Evolutionary conservation across 75 land plant species (phyloP).

Genomic region (Selaginella tamariscina): DNA sequence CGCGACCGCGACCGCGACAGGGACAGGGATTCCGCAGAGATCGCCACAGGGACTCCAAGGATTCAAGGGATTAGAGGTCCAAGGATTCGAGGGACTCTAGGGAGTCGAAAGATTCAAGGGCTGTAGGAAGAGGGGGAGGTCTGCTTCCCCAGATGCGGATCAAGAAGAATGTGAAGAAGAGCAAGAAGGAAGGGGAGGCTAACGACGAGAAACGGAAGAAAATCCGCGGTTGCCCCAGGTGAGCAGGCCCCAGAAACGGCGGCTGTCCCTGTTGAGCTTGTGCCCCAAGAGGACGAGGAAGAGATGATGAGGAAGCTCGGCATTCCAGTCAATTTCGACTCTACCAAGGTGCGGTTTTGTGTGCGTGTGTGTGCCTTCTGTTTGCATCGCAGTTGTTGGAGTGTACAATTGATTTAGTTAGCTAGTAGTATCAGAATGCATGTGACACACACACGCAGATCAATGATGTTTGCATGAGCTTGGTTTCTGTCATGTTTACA

Average conservation of each 20-base stretch:
- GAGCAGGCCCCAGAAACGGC: background rate
- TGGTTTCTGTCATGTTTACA: background rate
- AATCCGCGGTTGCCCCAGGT: constrained; percentile 31
- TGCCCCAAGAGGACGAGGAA: constrained; percentile 30
- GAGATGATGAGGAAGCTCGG: constrained; percentile 92
- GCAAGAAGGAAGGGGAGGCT: constrained; percentile 26
- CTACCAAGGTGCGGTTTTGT: constrained; percentile 48
- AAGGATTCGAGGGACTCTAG: constrained; percentile 25
- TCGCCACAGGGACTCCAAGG: constrained; percentile 14
- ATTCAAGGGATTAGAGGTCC: constrained; percentile 16
- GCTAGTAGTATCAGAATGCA: no score
- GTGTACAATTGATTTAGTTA: no score
- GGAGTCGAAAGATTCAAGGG: constrained; percentile 36
- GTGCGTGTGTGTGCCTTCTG: no score
- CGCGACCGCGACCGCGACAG: constrained; percentile 38
- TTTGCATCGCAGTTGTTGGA: no score
- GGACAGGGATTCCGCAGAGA: constrained; percentile 31
- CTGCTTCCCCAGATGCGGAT: background rate
- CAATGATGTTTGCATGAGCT: no score
- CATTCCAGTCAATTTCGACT: constrained; percentile 75
- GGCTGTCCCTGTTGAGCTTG: constrained; percentile 11
- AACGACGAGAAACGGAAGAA: constrained; percentile 28
- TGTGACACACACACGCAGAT: no score
- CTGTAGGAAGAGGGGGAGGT: constrained; percentile 28
- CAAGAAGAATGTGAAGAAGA: background rate